phyloP scores from a whole-genome alignment of 306 rosid genomes.

The Vigna radiata region DNA sequence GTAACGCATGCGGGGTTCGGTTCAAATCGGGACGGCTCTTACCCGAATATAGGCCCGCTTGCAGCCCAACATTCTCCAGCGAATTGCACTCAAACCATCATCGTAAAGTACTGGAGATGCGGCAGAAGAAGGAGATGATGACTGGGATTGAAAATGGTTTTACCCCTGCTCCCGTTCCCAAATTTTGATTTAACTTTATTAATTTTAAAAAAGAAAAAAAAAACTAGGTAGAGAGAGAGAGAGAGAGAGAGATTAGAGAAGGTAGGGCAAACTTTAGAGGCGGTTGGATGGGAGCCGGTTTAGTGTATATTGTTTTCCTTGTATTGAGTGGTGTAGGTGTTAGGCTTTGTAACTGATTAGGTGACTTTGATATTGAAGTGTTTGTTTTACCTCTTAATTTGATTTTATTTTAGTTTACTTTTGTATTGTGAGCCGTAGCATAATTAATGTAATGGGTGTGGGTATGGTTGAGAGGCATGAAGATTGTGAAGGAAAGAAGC shows the following conservation, averaged over 20 bases:
- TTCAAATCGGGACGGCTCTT: constrained; percentile 90
- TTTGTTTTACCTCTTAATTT: not conserved
- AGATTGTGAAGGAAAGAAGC: constrained; percentile 27
- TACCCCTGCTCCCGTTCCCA: constrained; percentile 40
- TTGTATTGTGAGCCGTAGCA: not conserved
- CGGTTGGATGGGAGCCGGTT: constrained; percentile 49
- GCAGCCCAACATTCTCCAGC: constrained; percentile 89
- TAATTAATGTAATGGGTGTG: not conserved
- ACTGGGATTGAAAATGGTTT: constrained; percentile 46
- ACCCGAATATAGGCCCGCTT: constrained; percentile 94
- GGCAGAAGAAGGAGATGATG: constrained; percentile 70
- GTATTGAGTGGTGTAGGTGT: constrained; percentile 54
- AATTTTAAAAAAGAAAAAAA: not conserved
- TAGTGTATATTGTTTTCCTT: constrained; percentile 45
- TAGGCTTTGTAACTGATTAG: constrained; percentile 55
- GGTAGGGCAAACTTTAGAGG: constrained; percentile 39
- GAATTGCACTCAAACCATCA: constrained; percentile 91
- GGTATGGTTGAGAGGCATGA: constrained; percentile 42
- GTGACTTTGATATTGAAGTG: constrained; percentile 23
- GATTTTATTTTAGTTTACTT: not conserved
- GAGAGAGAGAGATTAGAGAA: not conserved
- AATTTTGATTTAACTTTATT: constrained; percentile 50
- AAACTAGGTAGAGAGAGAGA: constrained; percentile 31
- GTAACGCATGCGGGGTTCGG: constrained; percentile 94
- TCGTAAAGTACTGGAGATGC: constrained; percentile 94